Base-by-base conservation (phyloP, 1,284 basidiomycete species). In the Ganoderma lucidum region DNA sequence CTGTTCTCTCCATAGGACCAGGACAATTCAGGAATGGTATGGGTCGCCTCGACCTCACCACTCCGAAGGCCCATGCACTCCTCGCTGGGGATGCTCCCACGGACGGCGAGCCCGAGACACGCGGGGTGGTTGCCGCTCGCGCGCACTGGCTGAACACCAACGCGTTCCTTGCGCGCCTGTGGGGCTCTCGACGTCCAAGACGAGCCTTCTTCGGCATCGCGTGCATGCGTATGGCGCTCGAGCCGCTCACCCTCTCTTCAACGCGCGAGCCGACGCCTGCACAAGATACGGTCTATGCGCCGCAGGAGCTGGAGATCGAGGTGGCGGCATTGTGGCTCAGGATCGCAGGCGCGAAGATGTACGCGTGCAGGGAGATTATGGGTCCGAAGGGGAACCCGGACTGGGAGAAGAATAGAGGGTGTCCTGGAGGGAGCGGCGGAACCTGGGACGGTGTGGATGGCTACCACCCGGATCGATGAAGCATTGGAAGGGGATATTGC, bases 391-490 rank as follows among this genome's bases (percentile, higher is more conserved):
- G 70, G 17, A 66, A 71, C 23, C 48, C 66, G 9, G 37, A 69
- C 6, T 67, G 63, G 68, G 14, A 55, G 6, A 17, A 5, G 8
- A 39, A 58, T 3, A 9, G 30, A 0, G 70, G 70, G 23, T 39
- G 28, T 32, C 64, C 70, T 1, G 70, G 70, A 3, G 42, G 48
- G 9, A 71, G 70, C 35, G 67, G 65, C 0, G 70, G 70, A 2
- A 65, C 67, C 5, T 69, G 70, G 70, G 62, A 69, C 10, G 70
- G 70, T 1, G 70, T 67, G 28, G 65, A 67, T 44, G 67, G 70
- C 14, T 71, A 68, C 30, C 64, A 71, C 42, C 67, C 70, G 6
- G 65, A 68, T 17, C 44, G 70, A 12, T 71, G 70, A 67, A 59
- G n/a, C 63, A 59, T 44, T 71, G 70, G 70, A 71, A 66, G 59